Conservation (phyloP, 768 basidiomycete genomes). For the Hemileccinum rubropunctum region DNA sequence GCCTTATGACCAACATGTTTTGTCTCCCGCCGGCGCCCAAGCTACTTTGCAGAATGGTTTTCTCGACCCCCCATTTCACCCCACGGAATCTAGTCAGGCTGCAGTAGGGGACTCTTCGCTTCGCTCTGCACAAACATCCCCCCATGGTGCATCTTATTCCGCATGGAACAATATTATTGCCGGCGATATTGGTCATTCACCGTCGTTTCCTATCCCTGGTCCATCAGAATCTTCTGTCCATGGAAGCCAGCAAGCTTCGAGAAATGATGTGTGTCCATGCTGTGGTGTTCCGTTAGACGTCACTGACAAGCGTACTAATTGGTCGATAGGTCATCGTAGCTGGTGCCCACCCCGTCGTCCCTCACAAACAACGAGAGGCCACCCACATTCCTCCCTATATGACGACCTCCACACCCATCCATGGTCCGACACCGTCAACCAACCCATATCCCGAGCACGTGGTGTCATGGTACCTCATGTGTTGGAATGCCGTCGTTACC, state of each 20-base stretch:
- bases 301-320: background rate
- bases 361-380: background rate
- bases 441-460: background rate
- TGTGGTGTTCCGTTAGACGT: background rate
- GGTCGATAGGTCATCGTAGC: background rate
- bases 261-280: background rate
- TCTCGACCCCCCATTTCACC: background rate
- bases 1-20: background rate
- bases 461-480: background rate
- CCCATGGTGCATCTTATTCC: background rate
- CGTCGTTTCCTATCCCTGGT: background rate
- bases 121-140: background rate
- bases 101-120: background rate
- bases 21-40: background rate
- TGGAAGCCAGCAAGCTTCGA: background rate
- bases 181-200: background rate
- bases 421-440: background rate
- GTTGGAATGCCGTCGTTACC: constrained; percentile 15
- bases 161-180: background rate
- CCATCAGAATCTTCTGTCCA: background rate
- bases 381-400: background rate
- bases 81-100: background rate
- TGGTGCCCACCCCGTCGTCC: background rate
- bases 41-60: background rate
- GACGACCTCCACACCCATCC: background rate